Evolutionary conservation across 495 filamentous ascomycete species (phyloP), one percentile per base, ranked within the genome.

Genomic region (Penicillium malachiteum): DNA sequence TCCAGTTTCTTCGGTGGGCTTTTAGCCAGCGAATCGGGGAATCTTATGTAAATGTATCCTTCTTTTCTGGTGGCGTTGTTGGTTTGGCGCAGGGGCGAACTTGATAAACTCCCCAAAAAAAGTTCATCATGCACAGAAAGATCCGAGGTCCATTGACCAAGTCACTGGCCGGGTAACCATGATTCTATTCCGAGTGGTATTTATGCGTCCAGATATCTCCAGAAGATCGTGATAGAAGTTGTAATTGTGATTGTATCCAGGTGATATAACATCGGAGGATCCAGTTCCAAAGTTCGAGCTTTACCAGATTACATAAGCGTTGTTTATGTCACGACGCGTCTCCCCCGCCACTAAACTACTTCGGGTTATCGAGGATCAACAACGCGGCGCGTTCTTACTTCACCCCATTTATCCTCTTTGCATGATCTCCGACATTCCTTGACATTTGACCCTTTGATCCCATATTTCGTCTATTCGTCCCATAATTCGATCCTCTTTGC

Each of bases 311-410:
- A 65, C 54, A 51, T 63, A 66, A 63, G 46, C 56, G 39, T 64
- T 67, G 62, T 67, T 67, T 66, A 66, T 66, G 51, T 63, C 62
- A 66, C 61, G 58, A 60, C 65, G 65, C 65, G 65, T 67, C 64
- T 13, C 48, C 35, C 61, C 54, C 65, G 56, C 60, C 60, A 34
- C 60, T 67, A 67, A 52, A 45, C 65, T 58, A 38, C 17, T 58
- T 58, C 7, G 32, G 64, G 62, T 35, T 10, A 52, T 58, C 59
- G 53, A 58, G 50, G 59, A 65, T 65, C 62, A 68, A 68, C 65
- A 68, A 68, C 65, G 65, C 65, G 65, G 61, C 65, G 62, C 65
- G 62, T 68, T 68, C 59, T 53, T 52, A 48, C 49, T 48, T 52
- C 44, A 46, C 33, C 47, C 17, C 48, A 14, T 56, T 17, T 40